A percentile compares a stretch with the other conserved stretches of the same genome.
phyloP scores from a whole-genome alignment of 768 basidiomycete genomes.

The Pleurotus salmoneostramineus region DNA sequence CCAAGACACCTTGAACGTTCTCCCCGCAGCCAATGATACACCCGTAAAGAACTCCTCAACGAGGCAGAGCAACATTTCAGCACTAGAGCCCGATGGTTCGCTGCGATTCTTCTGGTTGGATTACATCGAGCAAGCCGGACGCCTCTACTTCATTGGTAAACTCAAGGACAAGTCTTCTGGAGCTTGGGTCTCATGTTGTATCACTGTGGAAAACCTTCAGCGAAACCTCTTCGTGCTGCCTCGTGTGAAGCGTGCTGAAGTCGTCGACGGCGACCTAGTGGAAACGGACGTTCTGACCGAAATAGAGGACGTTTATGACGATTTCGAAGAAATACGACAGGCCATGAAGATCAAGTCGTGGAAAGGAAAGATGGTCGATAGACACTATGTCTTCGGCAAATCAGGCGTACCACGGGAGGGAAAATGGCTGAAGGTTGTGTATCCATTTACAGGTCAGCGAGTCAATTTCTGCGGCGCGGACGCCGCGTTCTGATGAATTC shows the following conservation, averaged over 20 bases:
- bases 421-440: slow-evolving; percentile 92
- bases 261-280: slow-evolving; percentile 53
- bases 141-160: slow-evolving; percentile 88
- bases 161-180: slow-evolving; percentile 71
- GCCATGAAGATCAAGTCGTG: slow-evolving; percentile 71
- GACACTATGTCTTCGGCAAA: slow-evolving; percentile 92
- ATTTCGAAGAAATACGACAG: slow-evolving; percentile 78
- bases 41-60: slow-evolving; percentile 31
- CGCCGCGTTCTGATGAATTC: not conserved
- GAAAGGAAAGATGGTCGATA: slow-evolving; percentile 80
- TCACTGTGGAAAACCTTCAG: slow-evolving; percentile 81
- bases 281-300: slow-evolving; percentile 78
- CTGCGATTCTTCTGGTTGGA: slow-evolving; percentile 96
- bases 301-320: slow-evolving; percentile 68
- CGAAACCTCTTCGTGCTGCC: slow-evolving; percentile 91
- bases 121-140: slow-evolving; percentile 83
- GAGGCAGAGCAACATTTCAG: slow-evolving; percentile 42
- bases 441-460: slow-evolving; percentile 76
- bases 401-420: slow-evolving; percentile 71
- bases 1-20: slow-evolving; percentile 67
- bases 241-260: slow-evolving; percentile 57
- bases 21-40: slow-evolving; percentile 58
- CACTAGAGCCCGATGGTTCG: slow-evolving; percentile 80
- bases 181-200: slow-evolving; percentile 79
- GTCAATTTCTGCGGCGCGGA: not conserved